Evolutionary conservation across 2,329 filamentous ascomycete species (phyloP), one percentile per base, ranked within the genome.

Genomic region (Curvularia sp.): DNA sequence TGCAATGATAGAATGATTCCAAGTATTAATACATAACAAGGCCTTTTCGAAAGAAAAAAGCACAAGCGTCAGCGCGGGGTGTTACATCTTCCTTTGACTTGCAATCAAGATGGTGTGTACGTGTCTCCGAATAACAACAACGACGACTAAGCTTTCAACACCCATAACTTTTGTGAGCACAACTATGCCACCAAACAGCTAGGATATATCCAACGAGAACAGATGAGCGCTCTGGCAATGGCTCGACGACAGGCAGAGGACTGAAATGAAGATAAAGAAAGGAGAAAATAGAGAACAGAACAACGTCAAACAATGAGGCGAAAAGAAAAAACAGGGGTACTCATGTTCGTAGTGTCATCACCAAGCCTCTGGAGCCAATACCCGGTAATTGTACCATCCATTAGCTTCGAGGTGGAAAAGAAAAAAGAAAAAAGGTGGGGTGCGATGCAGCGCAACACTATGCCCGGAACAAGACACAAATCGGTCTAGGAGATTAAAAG

Each of bases 401-500:
- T 46, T 54, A 49, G 55, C 49, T 57, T 50, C 50, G 23, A 54
- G 25, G 43, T 52, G 32, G 34, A 49, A 49, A n/a, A 49, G 47
- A 49, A 42, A 12, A 34, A 47, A 23, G 30, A 45, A 32, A 57
- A 25, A 51, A 53, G 28, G 48, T 10, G 21, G 23, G 30, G 49
- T 32, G 47, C 39, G 49, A 36, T 51, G 41, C 39, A 38, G 39
- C 47, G 55, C 46, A 59, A 21, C 12, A 53, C 28, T 61, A 63
- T 65, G 63, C 52, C 60, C 47, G 4, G 49, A 56, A 58, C 59
- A 59, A 57, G 60, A 67, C 45, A 53, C 28, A 54, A 51, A 53
- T 47, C 57, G 57, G 57, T 69, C 68, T 72, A 65, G 60, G 57
- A 55, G 65, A 66, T 70, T 72, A 70, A 67, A 70, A 46, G 28